These are phyloP conservation scores for Trichophyton mentagrophytes DNA, from an alignment of 2,329 filamentous ascomycete species.

Conservation along the genomic window DNA sequence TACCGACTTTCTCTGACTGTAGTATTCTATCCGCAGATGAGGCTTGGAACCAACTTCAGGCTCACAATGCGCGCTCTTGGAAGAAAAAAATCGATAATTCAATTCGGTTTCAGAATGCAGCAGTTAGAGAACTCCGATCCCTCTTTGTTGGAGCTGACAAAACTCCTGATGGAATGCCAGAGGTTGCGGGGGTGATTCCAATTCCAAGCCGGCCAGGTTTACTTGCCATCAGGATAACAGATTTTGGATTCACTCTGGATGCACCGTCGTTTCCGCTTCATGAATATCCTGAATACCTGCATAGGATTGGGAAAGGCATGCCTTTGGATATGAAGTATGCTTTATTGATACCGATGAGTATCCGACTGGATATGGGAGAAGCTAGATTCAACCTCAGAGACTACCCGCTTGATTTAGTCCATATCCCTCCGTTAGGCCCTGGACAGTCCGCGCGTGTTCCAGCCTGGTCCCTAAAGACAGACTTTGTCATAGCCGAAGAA, in stretches of 20 bases:
- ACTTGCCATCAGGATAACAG: slow-evolving; percentile 66
- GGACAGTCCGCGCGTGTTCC: slow-evolving; percentile 67
- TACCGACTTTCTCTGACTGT: slow-evolving; percentile 56
- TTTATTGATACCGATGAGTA: slow-evolving; percentile 75
- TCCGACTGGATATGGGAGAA: slow-evolving; percentile 83
- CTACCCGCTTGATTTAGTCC: slow-evolving; percentile 82
- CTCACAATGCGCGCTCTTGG: slow-evolving; percentile 82
- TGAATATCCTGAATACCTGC: slow-evolving; percentile 70
- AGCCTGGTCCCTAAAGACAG: slow-evolving; percentile 71
- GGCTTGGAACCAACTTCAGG: slow-evolving; percentile 60
- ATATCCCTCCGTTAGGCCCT: slow-evolving; percentile 70
- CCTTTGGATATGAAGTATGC: slow-evolving; percentile 83
- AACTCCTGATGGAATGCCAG: slow-evolving; percentile 65
- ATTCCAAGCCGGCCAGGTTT: slow-evolving; percentile 75
- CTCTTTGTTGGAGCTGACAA: slow-evolving; percentile 75
- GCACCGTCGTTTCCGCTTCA: slow-evolving; percentile 82
- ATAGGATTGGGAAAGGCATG: slow-evolving; percentile 92
- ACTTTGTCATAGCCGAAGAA: slow-evolving; percentile 95
- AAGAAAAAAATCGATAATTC: slow-evolving; percentile 75
- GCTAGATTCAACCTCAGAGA: slow-evolving; percentile 75
- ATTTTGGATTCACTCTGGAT: slow-evolving; percentile 74
- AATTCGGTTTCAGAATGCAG: slow-evolving; percentile 53
- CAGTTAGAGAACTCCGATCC: slow-evolving; percentile 65
- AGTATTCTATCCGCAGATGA: slow-evolving; percentile 63
- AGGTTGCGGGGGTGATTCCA: slow-evolving; percentile 72